Conservation (phyloP, 192 early-diverging fungal species). For the Gamsiella multidivaricata region DNA sequence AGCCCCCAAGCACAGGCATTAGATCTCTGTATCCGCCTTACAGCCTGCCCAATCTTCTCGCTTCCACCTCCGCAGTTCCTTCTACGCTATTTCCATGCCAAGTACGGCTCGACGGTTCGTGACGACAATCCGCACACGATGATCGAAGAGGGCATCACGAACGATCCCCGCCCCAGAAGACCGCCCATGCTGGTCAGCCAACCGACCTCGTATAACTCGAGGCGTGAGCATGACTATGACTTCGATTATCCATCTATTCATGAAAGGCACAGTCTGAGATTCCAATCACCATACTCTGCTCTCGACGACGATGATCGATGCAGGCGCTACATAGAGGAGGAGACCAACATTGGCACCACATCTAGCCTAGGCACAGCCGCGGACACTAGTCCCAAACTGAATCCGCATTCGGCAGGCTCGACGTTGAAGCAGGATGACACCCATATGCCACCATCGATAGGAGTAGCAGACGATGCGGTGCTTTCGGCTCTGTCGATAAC, state of each 20-base stretch:
- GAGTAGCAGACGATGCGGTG: not conserved
- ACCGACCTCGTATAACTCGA: not conserved
- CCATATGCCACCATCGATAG: not conserved
- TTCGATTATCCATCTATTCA: slow-evolving; percentile 9
- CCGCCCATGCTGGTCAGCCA: slow-evolving; percentile 36
- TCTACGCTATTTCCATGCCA: slow-evolving; percentile 27
- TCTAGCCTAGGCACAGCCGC: slow-evolving; percentile 23
- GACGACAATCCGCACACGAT: slow-evolving; percentile 46
- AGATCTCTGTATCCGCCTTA: slow-evolving; percentile 43
- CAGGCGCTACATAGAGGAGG: slow-evolving; percentile 11
- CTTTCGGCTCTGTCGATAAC: slow-evolving; percentile 10
- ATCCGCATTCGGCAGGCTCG: not conserved
- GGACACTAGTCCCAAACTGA: slow-evolving; percentile 2
- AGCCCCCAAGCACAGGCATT: slow-evolving; percentile 27
- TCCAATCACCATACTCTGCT: not conserved
- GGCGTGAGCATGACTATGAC: slow-evolving; percentile 6
- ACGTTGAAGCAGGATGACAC: not conserved
- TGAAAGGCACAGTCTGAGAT: not conserved
- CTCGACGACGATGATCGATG: slow-evolving; percentile 1
- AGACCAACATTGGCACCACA: slow-evolving; percentile 6
- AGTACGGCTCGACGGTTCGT: slow-evolving; percentile 16
- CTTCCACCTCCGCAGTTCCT: slow-evolving; percentile 40
- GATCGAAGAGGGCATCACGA: slow-evolving; percentile 50
- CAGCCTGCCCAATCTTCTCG: slow-evolving; percentile 40
- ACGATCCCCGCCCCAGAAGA: slow-evolving; percentile 32